Conservation (phyloP, 768 basidiomycete genomes). For the Leccinum aurantiacum region DNA sequence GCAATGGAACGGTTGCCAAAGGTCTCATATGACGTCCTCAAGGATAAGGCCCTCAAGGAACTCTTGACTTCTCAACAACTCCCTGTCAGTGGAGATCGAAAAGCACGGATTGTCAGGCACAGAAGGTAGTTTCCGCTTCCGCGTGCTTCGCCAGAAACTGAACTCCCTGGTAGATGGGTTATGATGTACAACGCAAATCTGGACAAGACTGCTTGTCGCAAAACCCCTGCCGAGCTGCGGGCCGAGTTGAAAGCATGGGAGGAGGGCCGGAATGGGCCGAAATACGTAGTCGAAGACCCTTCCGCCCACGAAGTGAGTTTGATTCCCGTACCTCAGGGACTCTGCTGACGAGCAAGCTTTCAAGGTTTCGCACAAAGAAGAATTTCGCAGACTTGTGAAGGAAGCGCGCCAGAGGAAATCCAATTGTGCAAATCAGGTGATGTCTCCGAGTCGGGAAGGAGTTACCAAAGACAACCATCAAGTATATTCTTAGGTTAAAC, state of each 20-base stretch:
- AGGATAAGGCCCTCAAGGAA: slow-evolving; percentile 58
- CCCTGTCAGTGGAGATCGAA: slow-evolving; percentile 51
- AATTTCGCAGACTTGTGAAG: slow-evolving; percentile 36
- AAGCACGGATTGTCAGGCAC: slow-evolving; percentile 54
- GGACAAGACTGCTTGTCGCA: slow-evolving; percentile 53
- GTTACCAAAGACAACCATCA: slow-evolving; percentile 41
- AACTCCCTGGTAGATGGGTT: slow-evolving; percentile 52
- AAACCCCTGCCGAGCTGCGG: slow-evolving; percentile 46
- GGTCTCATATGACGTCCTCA: slow-evolving; percentile 61
- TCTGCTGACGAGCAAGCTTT: background rate
- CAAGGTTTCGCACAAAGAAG: slow-evolving; percentile 29
- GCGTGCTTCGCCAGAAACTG: background rate
- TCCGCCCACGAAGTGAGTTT: slow-evolving; percentile 40
- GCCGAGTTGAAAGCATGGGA: slow-evolving; percentile 61
- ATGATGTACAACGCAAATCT: slow-evolving; percentile 71
- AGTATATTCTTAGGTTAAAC: slow-evolving; percentile 19
- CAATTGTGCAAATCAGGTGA: slow-evolving; percentile 17
- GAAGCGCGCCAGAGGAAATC: slow-evolving; percentile 37
- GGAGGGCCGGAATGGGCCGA: slow-evolving; percentile 41
- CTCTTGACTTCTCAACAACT: slow-evolving; percentile 53
- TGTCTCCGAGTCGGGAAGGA: slow-evolving; percentile 6
- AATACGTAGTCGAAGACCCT: slow-evolving; percentile 37
- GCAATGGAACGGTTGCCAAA: slow-evolving; percentile 54
- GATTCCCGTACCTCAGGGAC: background rate
- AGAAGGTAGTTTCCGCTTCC: slow-evolving; percentile 43